Evolutionary conservation across 73 alveolate genomes (phyloP), one percentile per base, ranked within the genome.

Genomic region (Paramecium octaurelia): DNA sequence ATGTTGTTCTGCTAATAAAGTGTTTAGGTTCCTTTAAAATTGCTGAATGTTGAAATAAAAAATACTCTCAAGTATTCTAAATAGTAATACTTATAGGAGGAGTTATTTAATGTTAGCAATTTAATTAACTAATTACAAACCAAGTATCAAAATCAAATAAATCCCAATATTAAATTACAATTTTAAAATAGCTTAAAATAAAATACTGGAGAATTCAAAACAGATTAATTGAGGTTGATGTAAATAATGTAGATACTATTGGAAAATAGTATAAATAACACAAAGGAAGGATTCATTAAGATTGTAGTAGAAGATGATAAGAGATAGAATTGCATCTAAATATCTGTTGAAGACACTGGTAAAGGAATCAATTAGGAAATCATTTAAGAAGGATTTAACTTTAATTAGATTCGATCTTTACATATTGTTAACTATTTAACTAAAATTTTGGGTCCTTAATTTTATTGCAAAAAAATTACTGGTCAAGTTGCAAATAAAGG

Each of bases 311-410:
- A 80, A 43, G 46, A 80, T 42, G 70, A 40, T 20, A 40, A 40
- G 20, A 40, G 73, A 43, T 35, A 21, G 38, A 43, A 48, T 20
- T 80, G 50, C 20, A 35, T 80, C 14, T 34, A 80, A 80, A 35
- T 80, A 44, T 38, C 73, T 11, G 48, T 80, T 80, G 71, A 80
- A 80, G 91, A 80, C 24, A 80, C 76, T 8, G 91, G 91, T 3
- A 24, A 21, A 24, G 91, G 91, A 11, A 44, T 80, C 1, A 40
- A 23, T 80, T 40, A 43, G 16, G 70, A 80, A 23, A 8, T 44
- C 8, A 9, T 80, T 80, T 9, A 42, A 6, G 34, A 80, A 80
- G 43, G 20, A 43, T 38, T 35, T 16, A 23, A 31, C 46, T 3
- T 4, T 3, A 48, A 48, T 80, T 38, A 64, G 8, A 31, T 64